A percentile compares a stretch with the other conserved stretches of the same genome.
Conservation (phyloP, 2,329 filamentous ascomycete genomes). For the Colletotrichum acutatum region DNA sequence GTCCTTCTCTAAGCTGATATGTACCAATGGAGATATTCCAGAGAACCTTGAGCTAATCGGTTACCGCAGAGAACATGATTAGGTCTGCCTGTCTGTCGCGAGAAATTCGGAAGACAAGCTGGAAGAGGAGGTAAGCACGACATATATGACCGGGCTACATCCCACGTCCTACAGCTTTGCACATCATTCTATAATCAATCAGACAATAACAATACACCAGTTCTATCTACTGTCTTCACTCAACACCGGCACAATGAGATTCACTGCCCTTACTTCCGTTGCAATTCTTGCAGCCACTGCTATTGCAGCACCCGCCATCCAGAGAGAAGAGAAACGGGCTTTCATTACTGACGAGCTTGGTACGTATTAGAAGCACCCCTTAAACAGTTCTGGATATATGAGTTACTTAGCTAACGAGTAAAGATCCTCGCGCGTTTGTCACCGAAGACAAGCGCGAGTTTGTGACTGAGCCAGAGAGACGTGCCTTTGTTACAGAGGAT, state of each 20-base stretch:
- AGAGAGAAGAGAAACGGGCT: not conserved
- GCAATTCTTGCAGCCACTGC: not conserved
- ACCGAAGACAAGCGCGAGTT: not conserved
- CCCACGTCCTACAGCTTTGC: no score
- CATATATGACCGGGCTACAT: not conserved
- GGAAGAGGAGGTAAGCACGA: not conserved
- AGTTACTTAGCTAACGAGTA: no score
- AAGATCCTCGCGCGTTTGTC: not conserved
- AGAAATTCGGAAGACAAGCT: not conserved
- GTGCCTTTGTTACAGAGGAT: not conserved
- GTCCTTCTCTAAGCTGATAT: not conserved
- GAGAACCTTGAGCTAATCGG: not conserved
- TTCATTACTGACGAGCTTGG: not conserved
- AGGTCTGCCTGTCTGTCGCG: not conserved
- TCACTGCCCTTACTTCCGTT: not conserved
- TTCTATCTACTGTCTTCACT: not conserved
- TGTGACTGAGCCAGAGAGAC: not conserved
- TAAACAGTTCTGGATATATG: no score
- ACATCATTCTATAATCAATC: no score
- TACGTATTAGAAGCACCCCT: not conserved
- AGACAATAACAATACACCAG: not conserved
- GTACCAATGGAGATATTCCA: not conserved
- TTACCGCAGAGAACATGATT: not conserved
- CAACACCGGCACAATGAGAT: not conserved
- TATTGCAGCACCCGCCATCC: not conserved